A percentile compares a stretch with the other conserved stretches of the same genome.
Conservation (phyloP, 495 filamentous ascomycete genomes). For the Aspergillus hancockii region DNA sequence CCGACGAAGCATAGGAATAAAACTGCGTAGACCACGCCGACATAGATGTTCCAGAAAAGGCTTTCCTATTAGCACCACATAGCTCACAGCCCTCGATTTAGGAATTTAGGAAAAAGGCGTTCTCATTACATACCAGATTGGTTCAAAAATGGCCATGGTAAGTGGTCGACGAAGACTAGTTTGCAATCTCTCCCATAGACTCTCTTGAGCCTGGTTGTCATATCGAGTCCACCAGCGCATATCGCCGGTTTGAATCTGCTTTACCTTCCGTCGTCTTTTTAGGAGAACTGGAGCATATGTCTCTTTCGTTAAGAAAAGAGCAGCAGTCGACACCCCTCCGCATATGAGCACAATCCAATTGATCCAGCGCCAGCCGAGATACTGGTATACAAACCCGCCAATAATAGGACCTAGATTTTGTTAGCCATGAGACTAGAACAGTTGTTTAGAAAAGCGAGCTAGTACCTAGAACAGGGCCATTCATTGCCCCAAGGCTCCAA, state of each 20-base stretch:
- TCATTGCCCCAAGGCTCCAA: slow-evolving; percentile 72
- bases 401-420: slow-evolving; percentile 55
- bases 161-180: slow-evolving; percentile 67
- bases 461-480: slow-evolving; percentile 49
- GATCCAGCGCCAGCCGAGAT: slow-evolving; percentile 78
- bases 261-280: slow-evolving; percentile 52
- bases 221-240: slow-evolving; percentile 65
- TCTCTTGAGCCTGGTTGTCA: slow-evolving; percentile 52
- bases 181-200: slow-evolving; percentile 38
- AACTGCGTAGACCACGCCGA: slow-evolving; percentile 66
- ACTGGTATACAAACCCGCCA: slow-evolving; percentile 70
- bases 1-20: slow-evolving; percentile 77
- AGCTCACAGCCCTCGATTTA: slow-evolving; percentile 23
- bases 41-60: slow-evolving; percentile 68
- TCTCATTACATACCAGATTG: slow-evolving; percentile 55
- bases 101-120: slow-evolving; percentile 46
- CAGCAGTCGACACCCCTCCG: slow-evolving; percentile 49
- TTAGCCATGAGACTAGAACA: slow-evolving; percentile 31
- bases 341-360: slow-evolving; percentile 78
- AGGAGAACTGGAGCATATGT: slow-evolving; percentile 71
- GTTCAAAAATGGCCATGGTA: slow-evolving; percentile 67
- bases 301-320: slow-evolving; percentile 58
- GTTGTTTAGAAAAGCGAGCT: background rate
- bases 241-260: slow-evolving; percentile 64
- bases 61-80: slow-evolving; percentile 34